Evolutionary conservation across 371 early-diverging fungal genomes (phyloP), one percentile per base, ranked within the genome.

Genomic region (Thermomucor indicae-seudaticae): DNA sequence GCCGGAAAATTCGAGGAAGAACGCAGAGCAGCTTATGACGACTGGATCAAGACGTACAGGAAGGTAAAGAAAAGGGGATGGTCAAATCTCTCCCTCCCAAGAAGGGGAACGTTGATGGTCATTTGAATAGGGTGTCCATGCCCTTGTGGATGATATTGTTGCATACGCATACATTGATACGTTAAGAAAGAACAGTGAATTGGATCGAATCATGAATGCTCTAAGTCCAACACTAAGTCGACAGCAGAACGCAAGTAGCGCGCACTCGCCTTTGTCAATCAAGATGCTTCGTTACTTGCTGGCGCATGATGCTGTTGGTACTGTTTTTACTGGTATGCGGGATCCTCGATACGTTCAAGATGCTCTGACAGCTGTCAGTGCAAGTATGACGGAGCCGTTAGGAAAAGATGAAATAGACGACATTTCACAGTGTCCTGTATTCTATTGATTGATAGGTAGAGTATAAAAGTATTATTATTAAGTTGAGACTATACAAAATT

Each of bases 301-400:
- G 17, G 80, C 80, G 5, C 70, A 84, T 42, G 51, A 64, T 24
- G 56, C 74, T 51, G 67, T 80, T 5, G 90, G 85, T 1, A 80
- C 82, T n/a, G 83, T 85, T 3, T 74, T 88, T 50, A 85, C 85
- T 0, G 90, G 90, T 6, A 86, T 86, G 87, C 63, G 85, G 38
- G 71, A 71, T 20, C 71, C 64, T 2, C 55, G 62, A 1, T 85
- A 89, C 65, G 86, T 89, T 0, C 57, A 76, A 8, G 87, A 83
- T 53, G 80, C 81, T 0, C 20, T 80, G 28, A 35, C 60, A 39
- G 77, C 73, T n/a, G 60, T 58, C 0, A 27, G 55, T 5, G 29
- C 41, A 27, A 43, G 35, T 30, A 12, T 38, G 12, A 27, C 43
- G 14, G n/a, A 52, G 12, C 58, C 63, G 1, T 22, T 61, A 16